Conservation (phyloP, 2,329 filamentous ascomycete genomes). For the Sclerotinia subarctica region DNA sequence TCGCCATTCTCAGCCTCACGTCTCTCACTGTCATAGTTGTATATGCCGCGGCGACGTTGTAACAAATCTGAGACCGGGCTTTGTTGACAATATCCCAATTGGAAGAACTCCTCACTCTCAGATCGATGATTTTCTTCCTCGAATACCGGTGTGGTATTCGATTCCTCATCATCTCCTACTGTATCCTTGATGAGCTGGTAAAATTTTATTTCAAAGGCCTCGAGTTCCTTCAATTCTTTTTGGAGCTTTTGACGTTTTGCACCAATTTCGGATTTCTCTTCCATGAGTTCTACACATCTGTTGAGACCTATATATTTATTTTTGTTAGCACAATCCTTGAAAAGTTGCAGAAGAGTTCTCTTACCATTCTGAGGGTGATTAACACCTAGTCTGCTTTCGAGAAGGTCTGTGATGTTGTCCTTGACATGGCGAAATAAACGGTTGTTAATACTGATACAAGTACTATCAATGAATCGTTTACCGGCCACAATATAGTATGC, state of each 20-base stretch:
- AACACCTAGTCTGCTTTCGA: constrained; percentile 24
- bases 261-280: background rate
- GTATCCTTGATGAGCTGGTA: background rate
- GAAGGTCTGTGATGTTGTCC: constrained; percentile 17
- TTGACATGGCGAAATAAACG: constrained; percentile 22
- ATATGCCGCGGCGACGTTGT: background rate
- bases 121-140: background rate
- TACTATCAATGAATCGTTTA: constrained; percentile 57
- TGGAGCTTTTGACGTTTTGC: background rate
- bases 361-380: constrained; percentile 21
- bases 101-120: background rate
- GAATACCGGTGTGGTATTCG: too few species aligned
- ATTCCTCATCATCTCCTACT: background rate
- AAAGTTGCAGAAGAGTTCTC: background rate
- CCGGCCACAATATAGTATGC: constrained; percentile 69
- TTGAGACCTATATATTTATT: background rate
- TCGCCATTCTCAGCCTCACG: background rate
- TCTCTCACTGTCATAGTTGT: background rate
- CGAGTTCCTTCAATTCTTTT: background rate
- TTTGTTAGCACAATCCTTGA: background rate
- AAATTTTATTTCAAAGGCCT: background rate
- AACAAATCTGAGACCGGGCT: background rate
- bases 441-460: constrained; percentile 27
- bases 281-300: background rate
- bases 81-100: background rate